A percentile compares a stretch with the other conserved stretches of the same genome.
Evolutionary conservation across 805 yeast genomes (phyloP).

Genomic region (Suhomyces pyralidae): DNA sequence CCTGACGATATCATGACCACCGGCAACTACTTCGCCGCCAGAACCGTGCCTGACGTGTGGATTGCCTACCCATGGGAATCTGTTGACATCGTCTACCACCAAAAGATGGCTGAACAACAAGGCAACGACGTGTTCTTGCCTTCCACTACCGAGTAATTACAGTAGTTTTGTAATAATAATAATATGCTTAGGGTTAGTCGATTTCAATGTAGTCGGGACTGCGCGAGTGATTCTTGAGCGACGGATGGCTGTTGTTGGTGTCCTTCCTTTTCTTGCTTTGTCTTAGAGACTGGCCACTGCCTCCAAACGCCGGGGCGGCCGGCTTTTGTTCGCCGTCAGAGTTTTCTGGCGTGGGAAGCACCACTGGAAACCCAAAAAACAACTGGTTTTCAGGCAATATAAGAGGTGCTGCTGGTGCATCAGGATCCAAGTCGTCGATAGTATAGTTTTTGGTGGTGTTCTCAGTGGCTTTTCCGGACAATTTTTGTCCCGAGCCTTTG

Average conservation of each 20-base stretch:
- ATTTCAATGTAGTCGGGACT: constrained; percentile 82
- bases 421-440: constrained; percentile 45
- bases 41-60: constrained; percentile 76
- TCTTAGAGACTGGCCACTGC: constrained; percentile 75
- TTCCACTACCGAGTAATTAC: constrained; percentile 19
- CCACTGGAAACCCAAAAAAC: constrained; percentile 89
- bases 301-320: constrained; percentile 41
- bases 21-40: constrained; percentile 67
- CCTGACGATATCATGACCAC: constrained; percentile 61
- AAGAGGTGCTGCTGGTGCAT: constrained; percentile 70
- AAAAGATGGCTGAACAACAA: constrained; percentile 67
- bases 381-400: constrained; percentile 78
- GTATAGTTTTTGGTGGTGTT: constrained; percentile 23
- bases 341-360: constrained; percentile 37
- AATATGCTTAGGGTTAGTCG: constrained; percentile 42
- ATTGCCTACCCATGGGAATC: constrained; percentile 89
- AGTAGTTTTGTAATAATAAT: neutral
- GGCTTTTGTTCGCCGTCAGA: constrained; percentile 22
- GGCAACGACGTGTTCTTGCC: constrained; percentile 61
- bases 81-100: constrained; percentile 69
- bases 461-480: constrained; percentile 56
- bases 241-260: constrained; percentile 42
- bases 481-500: constrained; percentile 63
- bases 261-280: constrained; percentile 69
- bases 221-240: constrained; percentile 60